A percentile compares a stretch with the other conserved stretches of the same genome.
These are phyloP conservation scores for Cercospora sesami DNA, from an alignment of 2,329 filamentous ascomycete species.

Conservation along the genomic window DNA sequence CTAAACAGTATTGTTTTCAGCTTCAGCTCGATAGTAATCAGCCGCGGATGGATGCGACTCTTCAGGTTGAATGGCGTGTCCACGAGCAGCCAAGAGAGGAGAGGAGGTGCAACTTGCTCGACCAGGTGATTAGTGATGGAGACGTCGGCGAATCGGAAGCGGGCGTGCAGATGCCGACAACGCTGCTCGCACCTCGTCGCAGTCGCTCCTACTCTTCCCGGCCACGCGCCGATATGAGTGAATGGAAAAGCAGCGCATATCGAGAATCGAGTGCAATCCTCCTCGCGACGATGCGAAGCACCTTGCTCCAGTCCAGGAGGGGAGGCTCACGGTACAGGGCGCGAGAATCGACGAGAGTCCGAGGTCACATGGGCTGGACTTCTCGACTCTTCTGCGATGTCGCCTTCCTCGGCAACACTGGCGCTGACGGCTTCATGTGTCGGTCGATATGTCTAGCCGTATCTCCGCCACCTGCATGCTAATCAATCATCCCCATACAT, in stretches of 20 bases:
- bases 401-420: conserved; percentile 13
- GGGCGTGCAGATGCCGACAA: not conserved
- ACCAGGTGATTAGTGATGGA: not conserved
- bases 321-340: not conserved
- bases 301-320: not conserved
- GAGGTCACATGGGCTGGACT: conserved; percentile 8
- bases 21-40: not conserved
- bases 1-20: not conserved
- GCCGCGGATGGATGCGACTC: not conserved
- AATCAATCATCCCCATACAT: not conserved
- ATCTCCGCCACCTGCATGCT: conserved; percentile 1
- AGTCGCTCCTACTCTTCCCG: conserved; percentile 3
- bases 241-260: not conserved
- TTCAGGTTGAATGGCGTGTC: not conserved
- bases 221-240: conserved; percentile 3
- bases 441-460: conserved; percentile 6
- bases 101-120: not conserved
- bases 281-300: not conserved
- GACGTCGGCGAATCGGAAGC: conserved; percentile 5
- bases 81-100: not conserved
- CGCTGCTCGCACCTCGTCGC: not conserved
- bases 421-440: conserved; percentile 8
- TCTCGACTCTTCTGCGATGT: conserved; percentile 18
- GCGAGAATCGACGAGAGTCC: not conserved
- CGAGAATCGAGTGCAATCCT: not conserved